Percentiles rank a stretch among this genome's conserved stretches.
These are phyloP conservation scores for Trichoderma virens DNA, from an alignment of 495 filamentous ascomycete genomes.

Conservation along the genomic window DNA sequence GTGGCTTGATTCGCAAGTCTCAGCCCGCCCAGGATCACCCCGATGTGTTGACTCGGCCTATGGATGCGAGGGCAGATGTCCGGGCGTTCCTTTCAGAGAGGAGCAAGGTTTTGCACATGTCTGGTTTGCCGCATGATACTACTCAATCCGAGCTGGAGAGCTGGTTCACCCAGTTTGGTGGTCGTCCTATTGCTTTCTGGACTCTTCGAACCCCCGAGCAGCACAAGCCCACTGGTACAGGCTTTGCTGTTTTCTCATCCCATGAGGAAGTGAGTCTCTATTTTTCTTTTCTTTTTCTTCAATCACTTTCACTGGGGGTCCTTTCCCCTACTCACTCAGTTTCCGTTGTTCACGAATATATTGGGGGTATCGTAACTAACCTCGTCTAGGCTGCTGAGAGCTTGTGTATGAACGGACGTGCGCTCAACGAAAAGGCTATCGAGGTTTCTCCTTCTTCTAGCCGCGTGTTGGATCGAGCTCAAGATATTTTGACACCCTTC, in stretches of 20 bases:
- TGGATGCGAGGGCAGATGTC: conserved; percentile 97
- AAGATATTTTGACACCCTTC: conserved; percentile 92
- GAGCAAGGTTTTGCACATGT: conserved; percentile 97
- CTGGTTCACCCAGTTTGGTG: conserved; percentile 98
- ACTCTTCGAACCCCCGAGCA: conserved; percentile 95
- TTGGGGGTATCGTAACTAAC: conserved; percentile 1
- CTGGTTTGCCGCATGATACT: conserved; percentile 92
- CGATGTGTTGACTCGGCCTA: conserved; percentile 84
- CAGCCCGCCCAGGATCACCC: conserved; percentile 89
- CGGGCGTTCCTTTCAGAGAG: conserved; percentile 88
- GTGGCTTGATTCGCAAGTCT: conserved; percentile 88
- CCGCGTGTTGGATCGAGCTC: conserved; percentile 87
- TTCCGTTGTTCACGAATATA: background rate
- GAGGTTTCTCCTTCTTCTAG: conserved; percentile 96
- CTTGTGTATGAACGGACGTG: conserved; percentile 97
- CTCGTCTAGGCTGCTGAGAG: conserved; percentile 75
- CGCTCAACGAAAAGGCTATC: conserved; percentile 96
- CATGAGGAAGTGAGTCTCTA: conserved; percentile 84
- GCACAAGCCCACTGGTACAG: conserved; percentile 95
- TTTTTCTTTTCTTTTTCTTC: background rate
- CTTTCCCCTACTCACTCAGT: background rate
- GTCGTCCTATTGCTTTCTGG: conserved; percentile 98
- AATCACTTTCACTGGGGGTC: background rate
- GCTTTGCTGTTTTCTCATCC: conserved; percentile 96
- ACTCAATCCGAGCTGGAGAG: conserved; percentile 97